Base-by-base conservation (phyloP, 2,329 filamentous ascomycete species). In the Colletotrichum tropicale region DNA sequence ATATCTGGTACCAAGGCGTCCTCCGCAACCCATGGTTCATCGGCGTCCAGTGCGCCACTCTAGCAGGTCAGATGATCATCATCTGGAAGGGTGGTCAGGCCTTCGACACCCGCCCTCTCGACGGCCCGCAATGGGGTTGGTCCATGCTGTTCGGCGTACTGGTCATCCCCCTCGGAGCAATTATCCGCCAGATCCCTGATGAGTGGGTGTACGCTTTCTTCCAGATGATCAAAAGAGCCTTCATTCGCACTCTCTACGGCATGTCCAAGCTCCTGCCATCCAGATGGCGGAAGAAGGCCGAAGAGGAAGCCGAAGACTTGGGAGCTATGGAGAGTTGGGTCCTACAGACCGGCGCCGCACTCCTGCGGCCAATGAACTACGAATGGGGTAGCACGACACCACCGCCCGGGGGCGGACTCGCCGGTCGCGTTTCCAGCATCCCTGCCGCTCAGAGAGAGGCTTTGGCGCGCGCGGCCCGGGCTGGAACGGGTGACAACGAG, bases 11-110 rank as follows among this genome's bases (percentile, higher is more conserved):
- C 77, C 94, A 96, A 81, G 94, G 94, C 30, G 90, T 96, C 60
- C 86, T 90, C 21, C 89, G 89, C 71, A 98, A 97, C 81, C 93
- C 89, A 77, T 96, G 95, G 90, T 97, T 97, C 85, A 88, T 94
- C 38, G 88, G 86, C 6, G 94, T 95, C 52, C 90, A 94, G 80
- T 81, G 88, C 28, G 88, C 94, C 79, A 95, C 94, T 80, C 86
- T 94, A 58, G 92, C 89, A 15, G 93, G 93, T 10, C 94, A 95
- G 80, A 88, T 93, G n/a, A 82, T 94, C 82, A 95, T 95, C 80
- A 88, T 95, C 74, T 93, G 94, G 79, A 89, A 94, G 74, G 94
- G 93, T 77, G 93, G 93, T 8, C 85, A 88, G 32, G 93, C 93
- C 0, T 94, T 95, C 81, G 90, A 91, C 13, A 92, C 93, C 2